These are phyloP conservation scores for Delonix regia DNA, from an alignment of 306 rosid genomes.

Conservation along the genomic window DNA sequence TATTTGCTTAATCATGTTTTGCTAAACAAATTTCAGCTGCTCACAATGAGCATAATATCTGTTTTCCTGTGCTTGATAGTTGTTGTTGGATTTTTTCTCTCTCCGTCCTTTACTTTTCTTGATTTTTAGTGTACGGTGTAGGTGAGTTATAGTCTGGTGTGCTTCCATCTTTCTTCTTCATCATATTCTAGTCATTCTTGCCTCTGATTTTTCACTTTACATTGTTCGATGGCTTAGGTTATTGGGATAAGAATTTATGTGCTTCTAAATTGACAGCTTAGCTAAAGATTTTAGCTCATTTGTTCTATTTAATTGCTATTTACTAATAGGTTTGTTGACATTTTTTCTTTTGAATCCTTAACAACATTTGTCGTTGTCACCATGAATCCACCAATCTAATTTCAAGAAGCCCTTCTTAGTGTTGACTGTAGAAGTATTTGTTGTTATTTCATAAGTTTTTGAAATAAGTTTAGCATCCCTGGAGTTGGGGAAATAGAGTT, in stretches of 20 bases:
- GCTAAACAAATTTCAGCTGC: slow-evolving; percentile 28
- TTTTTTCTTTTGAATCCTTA: slow-evolving; percentile 13
- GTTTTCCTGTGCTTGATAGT: background rate
- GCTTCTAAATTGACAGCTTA: background rate
- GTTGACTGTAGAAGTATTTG: background rate
- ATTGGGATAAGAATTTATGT: background rate
- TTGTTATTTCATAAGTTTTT: slow-evolving; percentile 3
- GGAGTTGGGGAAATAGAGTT: background rate
- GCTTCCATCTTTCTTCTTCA: slow-evolving; percentile 29
- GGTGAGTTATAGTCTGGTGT: background rate
- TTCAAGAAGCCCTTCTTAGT: background rate
- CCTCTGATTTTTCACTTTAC: background rate
- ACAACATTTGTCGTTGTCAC: slow-evolving; percentile 4
- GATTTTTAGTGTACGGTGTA: background rate
- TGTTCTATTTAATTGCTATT: slow-evolving; percentile 10
- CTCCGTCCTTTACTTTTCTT: background rate
- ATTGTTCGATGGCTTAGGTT: slow-evolving; percentile 13
- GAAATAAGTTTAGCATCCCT: background rate
- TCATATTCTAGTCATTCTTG: slow-evolving; percentile 32
- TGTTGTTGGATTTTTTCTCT: slow-evolving; percentile 2
- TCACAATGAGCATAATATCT: background rate
- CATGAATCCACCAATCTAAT: background rate
- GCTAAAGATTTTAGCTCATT: background rate
- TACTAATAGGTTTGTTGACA: background rate
- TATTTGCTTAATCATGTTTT: slow-evolving; percentile 25